These are phyloP conservation scores for Alternaria gaisen DNA, from an alignment of 2,329 filamentous ascomycete genomes.

Conservation along the genomic window DNA sequence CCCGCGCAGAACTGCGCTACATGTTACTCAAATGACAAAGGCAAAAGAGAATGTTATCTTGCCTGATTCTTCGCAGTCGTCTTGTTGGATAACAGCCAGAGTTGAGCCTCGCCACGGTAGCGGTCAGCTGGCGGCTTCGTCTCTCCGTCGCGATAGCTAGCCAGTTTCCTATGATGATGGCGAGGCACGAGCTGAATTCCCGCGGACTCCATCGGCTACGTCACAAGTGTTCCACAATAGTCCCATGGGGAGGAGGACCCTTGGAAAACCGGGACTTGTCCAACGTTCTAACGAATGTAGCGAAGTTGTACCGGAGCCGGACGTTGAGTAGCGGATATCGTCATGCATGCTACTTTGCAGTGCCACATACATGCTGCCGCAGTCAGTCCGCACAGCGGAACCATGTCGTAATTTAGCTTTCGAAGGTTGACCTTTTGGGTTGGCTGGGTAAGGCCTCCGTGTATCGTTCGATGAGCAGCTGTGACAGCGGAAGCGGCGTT, in stretches of 20 bases:
- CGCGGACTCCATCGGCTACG: constrained; percentile 6
- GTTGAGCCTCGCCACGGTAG: not conserved
- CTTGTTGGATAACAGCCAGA: constrained; percentile 1
- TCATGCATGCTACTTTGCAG: constrained; percentile 1
- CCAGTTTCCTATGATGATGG: constrained; percentile 3
- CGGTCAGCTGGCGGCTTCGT: constrained; percentile 10
- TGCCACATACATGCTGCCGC: constrained; percentile 4
- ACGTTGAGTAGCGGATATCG: constrained; percentile 6
- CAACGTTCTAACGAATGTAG: not conserved
- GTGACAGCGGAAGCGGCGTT: not conserved
- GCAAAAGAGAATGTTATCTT: constrained; percentile 4
- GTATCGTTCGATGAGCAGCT: constrained; percentile 2
- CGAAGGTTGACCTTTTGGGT: not conserved
- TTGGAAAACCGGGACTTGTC: constrained; percentile 3
- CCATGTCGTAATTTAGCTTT: not conserved
- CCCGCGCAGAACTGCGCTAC: constrained; percentile 6
- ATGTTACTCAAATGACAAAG: not conserved
- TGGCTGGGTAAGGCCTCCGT: not conserved
- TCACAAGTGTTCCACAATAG: constrained; percentile 11
- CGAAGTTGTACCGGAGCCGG: constrained; percentile 5
- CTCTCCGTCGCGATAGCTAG: constrained; percentile 7
- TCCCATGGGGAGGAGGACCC: constrained; percentile 7
- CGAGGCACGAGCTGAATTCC: not conserved
- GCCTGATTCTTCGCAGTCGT: not conserved
- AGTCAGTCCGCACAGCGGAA: constrained; percentile 1